Conservation (phyloP, 2,329 filamentous ascomycete species). For the Hansfordia pulvinata region DNA sequence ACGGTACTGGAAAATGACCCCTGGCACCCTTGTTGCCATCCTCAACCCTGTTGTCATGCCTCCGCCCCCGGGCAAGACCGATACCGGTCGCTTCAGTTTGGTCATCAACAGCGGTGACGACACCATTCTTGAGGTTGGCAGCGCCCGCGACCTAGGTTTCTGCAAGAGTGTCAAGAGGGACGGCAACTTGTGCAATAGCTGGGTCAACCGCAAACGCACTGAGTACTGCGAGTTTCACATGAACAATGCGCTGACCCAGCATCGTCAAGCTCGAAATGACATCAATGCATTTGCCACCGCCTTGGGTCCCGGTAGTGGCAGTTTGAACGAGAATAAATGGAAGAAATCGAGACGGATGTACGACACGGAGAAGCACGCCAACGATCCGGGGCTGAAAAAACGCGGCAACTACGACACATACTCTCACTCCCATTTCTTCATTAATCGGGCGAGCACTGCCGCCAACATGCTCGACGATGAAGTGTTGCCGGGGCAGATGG, state of each 20-base stretch:
- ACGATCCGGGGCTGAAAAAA: constrained; percentile 17
- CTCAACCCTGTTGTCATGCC: constrained; percentile 88
- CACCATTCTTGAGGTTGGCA: constrained; percentile 79
- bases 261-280: constrained; percentile 18
- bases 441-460: constrained; percentile 35
- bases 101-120: constrained; percentile 79
- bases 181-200: constrained; percentile 64
- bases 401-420: constrained; percentile 40
- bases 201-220: constrained; percentile 81
- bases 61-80: constrained; percentile 58
- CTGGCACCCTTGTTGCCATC: constrained; percentile 84
- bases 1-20: constrained; percentile 84
- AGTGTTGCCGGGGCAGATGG: constrained; percentile 26
- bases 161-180: constrained; percentile 80
- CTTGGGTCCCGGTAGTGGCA: constrained; percentile 22
- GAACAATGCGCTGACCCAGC: constrained; percentile 65
- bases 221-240: constrained; percentile 91
- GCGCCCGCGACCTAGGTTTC: constrained; percentile 71
- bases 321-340: constrained; percentile 5
- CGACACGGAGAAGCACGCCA: constrained; percentile 9
- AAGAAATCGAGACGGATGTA: constrained; percentile 17
- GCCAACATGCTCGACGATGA: constrained; percentile 54
- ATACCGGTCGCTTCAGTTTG: constrained; percentile 75
- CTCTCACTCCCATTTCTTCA: constrained; percentile 43
- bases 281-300: constrained; percentile 27